Evolutionary conservation across 768 basidiomycete species (phyloP), one percentile per base, ranked within the genome.

Genomic region (Collybia sp.): DNA sequence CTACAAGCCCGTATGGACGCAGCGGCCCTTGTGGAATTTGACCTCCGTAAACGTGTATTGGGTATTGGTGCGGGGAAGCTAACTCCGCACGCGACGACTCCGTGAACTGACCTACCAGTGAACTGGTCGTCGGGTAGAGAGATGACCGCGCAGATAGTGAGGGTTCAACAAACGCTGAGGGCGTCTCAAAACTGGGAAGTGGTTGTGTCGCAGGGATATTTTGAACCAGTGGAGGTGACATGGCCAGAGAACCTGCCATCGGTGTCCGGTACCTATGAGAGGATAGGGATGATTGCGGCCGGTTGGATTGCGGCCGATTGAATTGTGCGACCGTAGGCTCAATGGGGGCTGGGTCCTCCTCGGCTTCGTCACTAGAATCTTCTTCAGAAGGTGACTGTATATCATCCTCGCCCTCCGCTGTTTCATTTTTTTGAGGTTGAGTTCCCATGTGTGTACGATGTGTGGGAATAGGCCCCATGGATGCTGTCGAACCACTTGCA

Each of bases 221-320:
- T 17, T 69, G 70, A 13, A 66, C 49, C 35, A 76, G 75, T 18
- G 80, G 75, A 5, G 80, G 72, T 3, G 83, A 79, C 57, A 82
- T 68, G 13, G 77, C 70, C 10, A 79, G 62, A 12, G 85, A 83
- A 33, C 79, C 75, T 12, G 78, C 74, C 58, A 83, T 71, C 6
- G 89, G 90, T 25, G 89, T 91, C 44, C 83, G 87, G 59, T 92
- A 91, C 40, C 82, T 77, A 42, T 81, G 73, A 2, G 86, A 83
- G 2, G 90, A 90, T 40, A 83, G 59, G 13, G 90, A 85, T n/a
- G 89, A 92, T 16, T 77, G 76, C 3, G 90, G 85, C 16, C 89
- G 79, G 46, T 70, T 68, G 38, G 69, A 55, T 40, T 73, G 73
- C 34, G 69, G 61, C 40, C 25, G 25, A 25, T 25, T 25, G 25